Base-by-base conservation (phyloP, 2,329 filamentous ascomycete species). In the Parascedosporium putredinis region DNA sequence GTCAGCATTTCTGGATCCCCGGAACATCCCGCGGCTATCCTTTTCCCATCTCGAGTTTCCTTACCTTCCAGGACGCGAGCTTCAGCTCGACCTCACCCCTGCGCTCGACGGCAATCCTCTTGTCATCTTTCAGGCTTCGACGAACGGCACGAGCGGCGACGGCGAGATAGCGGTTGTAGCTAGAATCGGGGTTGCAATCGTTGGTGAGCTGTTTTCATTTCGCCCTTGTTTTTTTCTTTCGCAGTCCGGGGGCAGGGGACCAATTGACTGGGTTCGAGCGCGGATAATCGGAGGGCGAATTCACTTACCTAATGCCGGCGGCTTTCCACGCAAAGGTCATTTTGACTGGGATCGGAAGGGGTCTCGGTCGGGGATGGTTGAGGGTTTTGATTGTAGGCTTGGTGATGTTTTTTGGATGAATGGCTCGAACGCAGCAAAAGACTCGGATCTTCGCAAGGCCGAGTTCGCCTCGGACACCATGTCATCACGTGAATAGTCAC, bases 91-190 rank as follows among this genome's bases (percentile, higher is more conserved):
- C 84, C 71, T 89, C 81, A 65, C 89, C 90, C 67, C 93, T 83
- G 67, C 88, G 84, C 81, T 97, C 93, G 57, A 90, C 89, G 59
- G 69, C 68, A 59, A 96, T 70, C 74, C 93, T 83, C 76, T 89
- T 85, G 52, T 93, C 88, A 66, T 98, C 93, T 80, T 97, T 96
- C 70, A 98, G 79, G 69, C 89, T 95, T 69, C 88, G 86, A 75
- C 94, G 93, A 69, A 98, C 87, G 66, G 88, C 86, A 72, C 90
- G 89, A 72, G 90, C 83, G 65, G 93, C 89, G 74, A 98, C 81
- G 66, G 90, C 83, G 68, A 98, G 84, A 84, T 96, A 97, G 76
- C 90, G 93, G 85, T 98, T 98, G 88, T 98, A 98, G 76, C 93
- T 98, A 69, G 57, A 55, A 49, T 53, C 42, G 51, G 51, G 12